Conservation (phyloP, 176 grass and related monocot genomes). For the Cocos nucifera region DNA sequence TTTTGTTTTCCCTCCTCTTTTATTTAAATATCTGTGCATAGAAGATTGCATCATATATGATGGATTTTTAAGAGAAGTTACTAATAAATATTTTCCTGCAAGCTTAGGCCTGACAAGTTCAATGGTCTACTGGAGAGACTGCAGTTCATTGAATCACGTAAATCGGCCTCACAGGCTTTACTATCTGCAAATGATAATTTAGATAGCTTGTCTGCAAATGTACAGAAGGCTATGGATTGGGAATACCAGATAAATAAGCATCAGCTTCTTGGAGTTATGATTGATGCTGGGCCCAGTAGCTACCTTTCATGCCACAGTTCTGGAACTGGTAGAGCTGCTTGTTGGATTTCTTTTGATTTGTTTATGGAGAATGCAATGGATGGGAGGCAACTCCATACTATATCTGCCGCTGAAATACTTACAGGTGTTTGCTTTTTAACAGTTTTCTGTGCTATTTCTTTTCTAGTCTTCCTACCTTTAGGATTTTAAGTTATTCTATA, state of each 20-base stretch:
- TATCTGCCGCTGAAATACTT: conserved; percentile 50
- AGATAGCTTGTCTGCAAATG: conserved; percentile 36
- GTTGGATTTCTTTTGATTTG: conserved; percentile 70
- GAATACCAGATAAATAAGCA: conserved; percentile 47
- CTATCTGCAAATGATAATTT: conserved; percentile 32
- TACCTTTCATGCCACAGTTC: conserved; percentile 36
- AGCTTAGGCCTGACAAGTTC: conserved; percentile 80
- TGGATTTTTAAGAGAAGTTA: background rate
- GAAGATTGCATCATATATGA: too few relatives aligned
- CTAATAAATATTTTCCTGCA: conserved; percentile 40
- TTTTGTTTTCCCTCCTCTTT: too few relatives aligned
- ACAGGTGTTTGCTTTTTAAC: conserved; percentile 30
- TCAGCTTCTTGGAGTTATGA: conserved; percentile 46
- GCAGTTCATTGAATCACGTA: conserved; percentile 59
- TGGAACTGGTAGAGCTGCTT: conserved; percentile 52
- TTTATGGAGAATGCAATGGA: conserved; percentile 71
- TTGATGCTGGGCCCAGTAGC: conserved; percentile 29
- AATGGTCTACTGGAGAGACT: conserved; percentile 63
- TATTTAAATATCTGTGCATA: too few relatives aligned
- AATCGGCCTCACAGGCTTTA: conserved; percentile 38
- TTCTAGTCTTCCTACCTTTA: background rate
- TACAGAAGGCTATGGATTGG: conserved; percentile 32
- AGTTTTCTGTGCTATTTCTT: background rate
- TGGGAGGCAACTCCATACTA: conserved; percentile 45
- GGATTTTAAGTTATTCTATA: background rate